A percentile compares a stretch with the other conserved stretches of the same genome.
Evolutionary conservation across 306 rosid genomes (phyloP).

Genomic region (Ammopiptanthus mongolicus): DNA sequence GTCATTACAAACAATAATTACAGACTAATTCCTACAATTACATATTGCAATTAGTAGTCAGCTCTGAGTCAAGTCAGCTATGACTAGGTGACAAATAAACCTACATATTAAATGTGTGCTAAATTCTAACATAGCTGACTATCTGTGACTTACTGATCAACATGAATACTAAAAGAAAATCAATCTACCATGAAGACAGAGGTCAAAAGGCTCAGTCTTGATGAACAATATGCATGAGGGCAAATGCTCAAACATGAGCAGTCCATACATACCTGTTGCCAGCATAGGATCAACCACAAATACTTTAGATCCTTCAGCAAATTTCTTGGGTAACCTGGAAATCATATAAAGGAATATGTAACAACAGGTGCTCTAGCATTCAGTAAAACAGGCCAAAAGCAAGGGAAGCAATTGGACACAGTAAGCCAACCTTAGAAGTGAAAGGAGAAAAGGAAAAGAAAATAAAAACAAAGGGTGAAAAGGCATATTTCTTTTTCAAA

Average conservation of each 20-base stretch:
- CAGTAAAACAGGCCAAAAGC: constrained; percentile 6
- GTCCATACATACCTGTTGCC: constrained; percentile 66
- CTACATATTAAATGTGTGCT: too few species aligned
- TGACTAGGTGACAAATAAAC: too few species aligned
- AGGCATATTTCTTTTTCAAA: background rate
- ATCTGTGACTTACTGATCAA: background rate
- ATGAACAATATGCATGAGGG: background rate
- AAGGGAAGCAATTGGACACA: background rate
- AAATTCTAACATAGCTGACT: background rate
- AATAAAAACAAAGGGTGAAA: background rate
- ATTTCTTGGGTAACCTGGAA: constrained; percentile 71
- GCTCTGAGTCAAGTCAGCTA: too few species aligned
- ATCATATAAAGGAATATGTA: background rate
- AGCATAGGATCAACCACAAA: constrained; percentile 92
- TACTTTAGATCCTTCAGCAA: constrained; percentile 72
- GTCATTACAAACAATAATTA: too few species aligned
- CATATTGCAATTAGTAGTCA: too few species aligned
- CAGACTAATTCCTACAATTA: too few species aligned
- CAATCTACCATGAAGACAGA: background rate
- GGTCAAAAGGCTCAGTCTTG: background rate
- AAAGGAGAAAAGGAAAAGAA: background rate
- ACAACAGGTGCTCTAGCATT: background rate
- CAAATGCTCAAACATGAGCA: constrained; percentile 13
- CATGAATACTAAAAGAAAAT: background rate
- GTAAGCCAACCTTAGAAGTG: background rate